Evolutionary conservation across 768 basidiomycete species (phyloP), one percentile per base, ranked within the genome.

Genomic region (Russula emetica): DNA sequence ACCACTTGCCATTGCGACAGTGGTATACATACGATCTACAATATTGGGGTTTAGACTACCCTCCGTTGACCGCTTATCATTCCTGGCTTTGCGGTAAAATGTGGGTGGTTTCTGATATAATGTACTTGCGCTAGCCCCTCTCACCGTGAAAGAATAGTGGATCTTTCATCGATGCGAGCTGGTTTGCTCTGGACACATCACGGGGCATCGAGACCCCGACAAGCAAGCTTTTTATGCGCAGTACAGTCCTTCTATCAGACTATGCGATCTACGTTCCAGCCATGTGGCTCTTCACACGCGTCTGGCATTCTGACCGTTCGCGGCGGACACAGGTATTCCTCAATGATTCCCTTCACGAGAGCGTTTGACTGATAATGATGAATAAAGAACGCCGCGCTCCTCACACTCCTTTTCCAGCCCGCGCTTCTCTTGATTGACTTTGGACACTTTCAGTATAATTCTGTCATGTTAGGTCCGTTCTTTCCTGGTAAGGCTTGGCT

Each of bases 21-120:
- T 98, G 95, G 95, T 98, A 98, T 74, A 85, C 76, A 1, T 91
- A 94, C 73, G 91, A 96, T 70, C 78, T 91, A 34, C 83, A 83
- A 40, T 96, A 96, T 71, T 98, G 95, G 95, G 92, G 92, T 0
- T 79, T 98, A 56, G 95, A 98, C 74, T 98, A 98, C 76, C 94
- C 94, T 4, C 94, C 94, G 3, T 70, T 97, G 66, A 97, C 94
- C 3, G 95, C 92, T 3, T 96, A 95, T 70, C 79, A 86, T 34
- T 93, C 91, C 18, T 95, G 88, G 88, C 36, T 90, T 55, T 93
- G 87, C 72, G 92, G 92, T 8, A 73, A 81, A 53, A 73, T 91
- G 92, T 92, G 67, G 66, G 88, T 81, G 16, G 16, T 42, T 32
- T 26, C 24, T 6, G 9, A 45, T 45, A 20, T 45, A 16, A 45